Evolutionary conservation across 495 filamentous ascomycete genomes (phyloP).

Genomic region (Aspergillus bertholletiae): DNA sequence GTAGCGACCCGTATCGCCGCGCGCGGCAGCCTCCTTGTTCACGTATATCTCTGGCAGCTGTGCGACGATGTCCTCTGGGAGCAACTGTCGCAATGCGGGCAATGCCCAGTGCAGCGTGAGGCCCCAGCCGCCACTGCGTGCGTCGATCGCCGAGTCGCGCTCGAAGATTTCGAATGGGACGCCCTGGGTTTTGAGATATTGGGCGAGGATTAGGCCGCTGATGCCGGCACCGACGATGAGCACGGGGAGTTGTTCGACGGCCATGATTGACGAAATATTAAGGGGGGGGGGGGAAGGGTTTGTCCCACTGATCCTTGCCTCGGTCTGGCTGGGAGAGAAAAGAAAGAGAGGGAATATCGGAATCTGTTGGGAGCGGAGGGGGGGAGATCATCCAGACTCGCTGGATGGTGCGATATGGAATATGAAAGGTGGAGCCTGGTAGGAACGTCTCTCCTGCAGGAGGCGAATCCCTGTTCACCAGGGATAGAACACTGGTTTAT

Average conservation of each 20-base stretch:
- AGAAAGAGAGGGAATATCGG: background rate
- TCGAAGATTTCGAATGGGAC: constrained; percentile 54
- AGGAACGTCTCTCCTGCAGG: background rate
- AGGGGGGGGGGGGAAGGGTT: too few relatives aligned
- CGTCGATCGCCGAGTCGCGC: constrained; percentile 40
- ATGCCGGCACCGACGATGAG: constrained; percentile 60
- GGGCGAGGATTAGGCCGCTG: constrained; percentile 56
- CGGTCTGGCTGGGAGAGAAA: background rate
- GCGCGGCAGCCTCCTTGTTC: constrained; percentile 36
- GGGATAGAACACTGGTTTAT: background rate
- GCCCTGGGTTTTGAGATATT: constrained; percentile 46
- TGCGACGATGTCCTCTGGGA: constrained; percentile 45
- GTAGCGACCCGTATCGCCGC: constrained; percentile 49
- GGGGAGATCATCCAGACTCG: background rate
- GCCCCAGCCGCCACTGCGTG: constrained; percentile 53
- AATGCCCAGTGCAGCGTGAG: constrained; percentile 59
- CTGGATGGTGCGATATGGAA: background rate
- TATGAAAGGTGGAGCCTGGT: background rate
- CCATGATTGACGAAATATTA: background rate
- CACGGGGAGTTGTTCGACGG: constrained; percentile 22
- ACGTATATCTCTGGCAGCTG: constrained; percentile 50
- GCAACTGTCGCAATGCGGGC: constrained; percentile 42
- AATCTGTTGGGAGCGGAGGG: too few relatives aligned
- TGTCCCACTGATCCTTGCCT: background rate
- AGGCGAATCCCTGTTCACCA: background rate